These are phyloP conservation scores for Chamaecyparis obtusa DNA, from an alignment of 75 land plant genomes.

Conservation along the genomic window DNA sequence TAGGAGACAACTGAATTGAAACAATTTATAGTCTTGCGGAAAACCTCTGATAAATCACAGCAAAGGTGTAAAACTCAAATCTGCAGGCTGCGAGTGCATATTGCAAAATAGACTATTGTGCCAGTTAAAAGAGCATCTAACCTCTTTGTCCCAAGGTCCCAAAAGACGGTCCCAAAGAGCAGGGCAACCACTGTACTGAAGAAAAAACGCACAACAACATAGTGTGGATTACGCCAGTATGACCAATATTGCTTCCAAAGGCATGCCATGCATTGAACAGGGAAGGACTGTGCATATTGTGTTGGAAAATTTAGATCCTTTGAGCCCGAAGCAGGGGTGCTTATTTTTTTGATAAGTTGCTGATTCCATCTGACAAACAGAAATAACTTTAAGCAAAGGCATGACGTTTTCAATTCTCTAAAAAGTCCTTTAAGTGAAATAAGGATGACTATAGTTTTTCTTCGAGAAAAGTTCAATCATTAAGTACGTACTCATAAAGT, in stretches of 20 bases:
- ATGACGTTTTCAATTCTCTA: constrained; percentile 12
- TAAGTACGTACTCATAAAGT: constrained; percentile 44
- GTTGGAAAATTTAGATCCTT: constrained; percentile 36
- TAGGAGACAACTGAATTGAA: background rate
- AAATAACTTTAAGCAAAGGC: no score
- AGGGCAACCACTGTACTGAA: constrained; percentile 70
- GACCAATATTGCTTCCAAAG: constrained; percentile 56
- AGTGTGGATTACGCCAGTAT: constrained; percentile 50
- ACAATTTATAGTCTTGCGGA: no score
- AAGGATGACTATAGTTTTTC: background rate
- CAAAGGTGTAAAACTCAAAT: background rate
- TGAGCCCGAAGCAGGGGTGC: constrained; percentile 44
- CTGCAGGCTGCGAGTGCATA: background rate
- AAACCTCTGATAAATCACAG: no score
- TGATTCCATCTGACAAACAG: constrained; percentile 45
- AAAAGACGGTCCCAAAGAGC: constrained; percentile 79
- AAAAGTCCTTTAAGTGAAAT: background rate
- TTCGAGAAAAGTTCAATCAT: background rate
- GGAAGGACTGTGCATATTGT: constrained; percentile 37
- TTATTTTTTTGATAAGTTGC: constrained; percentile 60
- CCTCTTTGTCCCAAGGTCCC: constrained; percentile 57
- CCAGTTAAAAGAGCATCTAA: background rate
- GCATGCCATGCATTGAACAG: constrained; percentile 36
- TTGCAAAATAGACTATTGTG: background rate
- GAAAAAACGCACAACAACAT: constrained; percentile 54